A percentile compares a stretch with the other conserved stretches of the same genome.
Evolutionary conservation across 768 basidiomycete genomes (phyloP).

Genomic region (Tulasnella sp.): DNA sequence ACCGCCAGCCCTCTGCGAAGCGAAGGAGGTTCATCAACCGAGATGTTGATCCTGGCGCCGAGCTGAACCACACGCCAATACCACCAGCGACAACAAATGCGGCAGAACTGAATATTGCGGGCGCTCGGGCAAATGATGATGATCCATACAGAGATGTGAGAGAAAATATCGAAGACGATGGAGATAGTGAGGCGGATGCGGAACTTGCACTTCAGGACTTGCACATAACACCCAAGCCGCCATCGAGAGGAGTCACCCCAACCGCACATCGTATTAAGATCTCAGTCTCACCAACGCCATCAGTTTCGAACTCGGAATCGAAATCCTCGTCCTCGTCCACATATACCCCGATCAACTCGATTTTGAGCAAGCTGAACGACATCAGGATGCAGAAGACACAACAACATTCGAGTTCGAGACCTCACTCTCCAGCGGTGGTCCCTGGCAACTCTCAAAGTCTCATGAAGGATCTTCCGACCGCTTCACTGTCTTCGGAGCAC

Average conservation of each 20-base stretch:
- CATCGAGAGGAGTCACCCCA: background rate
- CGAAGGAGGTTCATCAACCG: background rate
- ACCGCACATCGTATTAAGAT: background rate
- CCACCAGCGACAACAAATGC: background rate
- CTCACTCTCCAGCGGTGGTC: background rate
- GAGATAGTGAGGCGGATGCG: background rate
- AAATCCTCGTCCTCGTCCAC: background rate
- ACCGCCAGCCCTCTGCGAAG: background rate
- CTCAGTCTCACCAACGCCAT: background rate
- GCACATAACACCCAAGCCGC: background rate
- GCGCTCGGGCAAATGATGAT: background rate
- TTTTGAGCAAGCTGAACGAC: constrained; percentile 3
- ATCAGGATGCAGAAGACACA: background rate
- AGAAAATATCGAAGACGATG: background rate
- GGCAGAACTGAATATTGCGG: background rate
- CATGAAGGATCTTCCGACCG: background rate
- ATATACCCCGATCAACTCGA: constrained; percentile 13
- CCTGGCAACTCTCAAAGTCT: background rate
- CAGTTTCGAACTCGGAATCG: background rate
- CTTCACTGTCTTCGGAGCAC: background rate
- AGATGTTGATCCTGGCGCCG: background rate
- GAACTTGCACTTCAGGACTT: background rate
- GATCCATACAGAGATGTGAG: background rate
- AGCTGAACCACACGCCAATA: background rate
- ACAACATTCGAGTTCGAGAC: background rate